Evolutionary conservation across 2,329 filamentous ascomycete species (phyloP).

Genomic region (Metarhizium album): DNA sequence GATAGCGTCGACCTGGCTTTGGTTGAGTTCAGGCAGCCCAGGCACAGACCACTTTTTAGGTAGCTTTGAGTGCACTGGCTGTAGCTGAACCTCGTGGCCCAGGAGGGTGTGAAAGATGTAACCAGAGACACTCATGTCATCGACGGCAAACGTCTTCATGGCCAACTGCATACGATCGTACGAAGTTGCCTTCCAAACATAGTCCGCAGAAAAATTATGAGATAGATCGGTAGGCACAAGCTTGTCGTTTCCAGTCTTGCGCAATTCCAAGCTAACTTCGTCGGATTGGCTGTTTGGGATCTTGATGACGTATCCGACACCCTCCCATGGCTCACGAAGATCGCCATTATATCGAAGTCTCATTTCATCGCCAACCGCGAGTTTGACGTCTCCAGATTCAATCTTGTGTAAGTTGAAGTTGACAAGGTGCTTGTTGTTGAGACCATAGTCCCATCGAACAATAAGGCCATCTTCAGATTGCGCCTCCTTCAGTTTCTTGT

Average conservation of each 20-base stretch:
- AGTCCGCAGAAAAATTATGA: slow-evolving; percentile 96
- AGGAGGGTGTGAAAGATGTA: slow-evolving; percentile 98
- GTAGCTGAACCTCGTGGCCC: slow-evolving; percentile 87
- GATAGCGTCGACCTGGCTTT: slow-evolving; percentile 91
- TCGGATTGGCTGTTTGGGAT: slow-evolving; percentile 99
- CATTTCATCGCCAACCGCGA: slow-evolving; percentile 98
- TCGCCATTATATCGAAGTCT: slow-evolving; percentile 93
- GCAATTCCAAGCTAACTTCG: slow-evolving; percentile 89
- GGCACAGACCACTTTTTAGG: slow-evolving; percentile 96
- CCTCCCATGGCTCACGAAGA: slow-evolving; percentile 85
- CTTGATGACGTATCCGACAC: slow-evolving; percentile 97
- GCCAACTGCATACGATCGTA: slow-evolving; percentile 99
- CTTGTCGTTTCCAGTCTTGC: slow-evolving; percentile 92
- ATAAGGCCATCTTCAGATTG: slow-evolving; percentile 94
- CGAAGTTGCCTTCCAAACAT: slow-evolving; percentile 98
- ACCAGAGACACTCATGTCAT: slow-evolving; percentile 96
- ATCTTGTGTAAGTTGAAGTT: slow-evolving; percentile 95
- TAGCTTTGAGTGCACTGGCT: slow-evolving; percentile 89
- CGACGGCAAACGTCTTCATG: slow-evolving; percentile 97
- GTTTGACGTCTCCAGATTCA: slow-evolving; percentile 92
- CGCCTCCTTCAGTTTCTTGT: slow-evolving; percentile 96
- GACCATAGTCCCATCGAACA: slow-evolving; percentile 86
- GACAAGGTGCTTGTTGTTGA: slow-evolving; percentile 95
- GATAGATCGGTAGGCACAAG: slow-evolving; percentile 92
- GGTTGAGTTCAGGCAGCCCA: slow-evolving; percentile 86